phyloP scores from a whole-genome alignment of 192 early-diverging fungal genomes.

The Linnemannia exigua region DNA sequence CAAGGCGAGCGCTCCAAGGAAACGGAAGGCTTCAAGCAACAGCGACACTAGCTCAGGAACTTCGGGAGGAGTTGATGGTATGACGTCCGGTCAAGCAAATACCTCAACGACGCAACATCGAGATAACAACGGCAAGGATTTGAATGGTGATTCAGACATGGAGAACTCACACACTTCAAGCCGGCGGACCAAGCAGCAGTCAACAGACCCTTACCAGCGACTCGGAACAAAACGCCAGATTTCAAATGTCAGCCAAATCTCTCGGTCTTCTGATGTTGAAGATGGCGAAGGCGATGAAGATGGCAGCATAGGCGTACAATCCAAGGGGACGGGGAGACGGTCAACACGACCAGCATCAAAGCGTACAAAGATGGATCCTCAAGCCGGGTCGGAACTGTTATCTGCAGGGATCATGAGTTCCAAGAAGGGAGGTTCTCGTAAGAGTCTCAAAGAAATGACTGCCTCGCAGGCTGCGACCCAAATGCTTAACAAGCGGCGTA shows the following conservation, averaged over 20 bases:
- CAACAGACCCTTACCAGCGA: neutral
- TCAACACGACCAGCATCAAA: conserved; percentile 23
- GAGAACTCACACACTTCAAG: neutral
- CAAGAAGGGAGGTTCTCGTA: conserved; percentile 14
- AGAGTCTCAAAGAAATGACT: conserved; percentile 18
- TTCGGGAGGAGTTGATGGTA: neutral
- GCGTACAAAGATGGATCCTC: conserved; percentile 24
- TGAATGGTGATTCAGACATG: neutral
- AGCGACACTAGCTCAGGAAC: neutral
- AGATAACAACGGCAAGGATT: neutral
- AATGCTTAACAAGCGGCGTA: conserved; percentile 17
- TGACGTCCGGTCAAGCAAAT: neutral
- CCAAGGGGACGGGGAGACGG: neutral
- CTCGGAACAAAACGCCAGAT: conserved; percentile 28
- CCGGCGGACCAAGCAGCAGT: neutral
- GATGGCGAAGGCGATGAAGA: neutral
- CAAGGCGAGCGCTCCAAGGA: conserved; percentile 18
- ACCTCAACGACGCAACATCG: neutral
- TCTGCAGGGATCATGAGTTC: conserved; percentile 29
- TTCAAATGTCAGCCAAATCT: conserved; percentile 50
- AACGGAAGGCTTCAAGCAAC: conserved; percentile 14
- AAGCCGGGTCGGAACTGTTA: conserved; percentile 1
- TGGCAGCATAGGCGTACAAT: too few relatives aligned
- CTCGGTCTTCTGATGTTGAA: conserved; percentile 34
- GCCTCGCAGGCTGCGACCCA: neutral